A percentile compares a stretch with the other conserved stretches of the same genome.
Evolutionary conservation across 2,329 filamentous ascomycete species (phyloP).

Genomic region (Epichloe brachyelytri): DNA sequence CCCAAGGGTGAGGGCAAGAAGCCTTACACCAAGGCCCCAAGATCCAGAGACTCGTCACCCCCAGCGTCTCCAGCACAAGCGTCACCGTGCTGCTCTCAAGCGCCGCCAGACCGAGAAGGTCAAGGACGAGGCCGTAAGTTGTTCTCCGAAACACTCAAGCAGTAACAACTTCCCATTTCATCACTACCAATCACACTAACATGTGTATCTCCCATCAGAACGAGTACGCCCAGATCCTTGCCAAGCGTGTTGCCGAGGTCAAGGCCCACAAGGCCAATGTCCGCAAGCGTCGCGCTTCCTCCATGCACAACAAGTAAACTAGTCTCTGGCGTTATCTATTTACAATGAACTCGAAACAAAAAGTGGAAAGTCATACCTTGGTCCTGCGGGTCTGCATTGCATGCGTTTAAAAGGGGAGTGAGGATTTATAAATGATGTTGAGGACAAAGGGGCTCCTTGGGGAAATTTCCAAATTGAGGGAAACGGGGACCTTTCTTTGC

Average conservation of each 20-base stretch:
- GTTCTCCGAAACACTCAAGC: neutral
- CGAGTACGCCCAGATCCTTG: constrained; percentile 91
- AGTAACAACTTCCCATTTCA: too few species aligned
- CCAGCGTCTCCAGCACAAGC: constrained; percentile 99
- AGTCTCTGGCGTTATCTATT: constrained; percentile 17
- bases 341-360: constrained; percentile 15
- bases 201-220: constrained; percentile 43
- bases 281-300: constrained; percentile 94
- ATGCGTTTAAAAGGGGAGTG: constrained; percentile 26
- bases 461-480: neutral
- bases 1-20: constrained; percentile 96
- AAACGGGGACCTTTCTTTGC: neutral
- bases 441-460: constrained; percentile 13
- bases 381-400: constrained; percentile 22
- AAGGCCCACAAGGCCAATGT: constrained; percentile 87
- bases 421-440: constrained; percentile 13
- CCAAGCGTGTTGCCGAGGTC: constrained; percentile 94
- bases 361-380: constrained; percentile 22
- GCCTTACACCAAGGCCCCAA: constrained; percentile 99
- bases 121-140: constrained; percentile 96
- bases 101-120: constrained; percentile 90
- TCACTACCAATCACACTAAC: constrained; percentile 21
- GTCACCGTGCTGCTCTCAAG: constrained; percentile 96
- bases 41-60: constrained; percentile 99
- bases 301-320: constrained; percentile 81